These are phyloP conservation scores for Nepenthes gracilis DNA, from an alignment of 148 eudicot genomes.

Conservation along the genomic window DNA sequence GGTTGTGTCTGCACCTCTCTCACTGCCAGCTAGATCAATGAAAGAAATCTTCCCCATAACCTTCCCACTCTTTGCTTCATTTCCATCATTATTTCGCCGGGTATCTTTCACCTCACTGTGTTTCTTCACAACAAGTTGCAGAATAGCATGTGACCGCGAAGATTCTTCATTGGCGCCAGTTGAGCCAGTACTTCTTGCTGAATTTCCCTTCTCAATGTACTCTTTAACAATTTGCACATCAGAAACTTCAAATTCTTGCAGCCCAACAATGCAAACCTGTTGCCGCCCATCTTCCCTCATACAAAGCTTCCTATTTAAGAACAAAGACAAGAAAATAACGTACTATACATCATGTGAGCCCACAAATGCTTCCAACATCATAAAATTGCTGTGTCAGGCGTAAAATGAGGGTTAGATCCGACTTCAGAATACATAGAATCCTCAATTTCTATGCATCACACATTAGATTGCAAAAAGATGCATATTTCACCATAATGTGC, in stretches of 20 bases:
- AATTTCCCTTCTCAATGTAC: slow-evolving; percentile 87
- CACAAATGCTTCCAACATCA: neutral
- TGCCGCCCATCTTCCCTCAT: slow-evolving; percentile 99
- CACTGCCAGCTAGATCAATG: slow-evolving; percentile 98
- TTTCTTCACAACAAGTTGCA: slow-evolving; percentile 90
- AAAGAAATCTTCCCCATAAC: slow-evolving; percentile 95
- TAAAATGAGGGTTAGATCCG: neutral
- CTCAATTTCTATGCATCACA: too few species aligned
- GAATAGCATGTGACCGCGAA: slow-evolving; percentile 96
- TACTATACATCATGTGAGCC: neutral
- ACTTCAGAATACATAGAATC: neutral
- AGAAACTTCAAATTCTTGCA: slow-evolving; percentile 96
- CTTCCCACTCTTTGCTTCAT: slow-evolving; percentile 67
- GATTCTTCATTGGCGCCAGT: slow-evolving; percentile 99
- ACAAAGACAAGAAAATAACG: slow-evolving; percentile 1
- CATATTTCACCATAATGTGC: too few species aligned
- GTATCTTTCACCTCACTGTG: slow-evolving; percentile 76
- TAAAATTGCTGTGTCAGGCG: neutral
- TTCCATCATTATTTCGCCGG: slow-evolving; percentile 54
- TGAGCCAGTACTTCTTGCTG: slow-evolving; percentile 87
- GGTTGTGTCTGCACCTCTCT: slow-evolving; percentile 98
- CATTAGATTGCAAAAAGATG: too few species aligned
- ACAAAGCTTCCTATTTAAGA: slow-evolving; percentile 63
- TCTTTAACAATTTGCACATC: slow-evolving; percentile 97
- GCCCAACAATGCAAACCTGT: slow-evolving; percentile 97